Conservation (phyloP, 1,139 yeast genomes). For the Barnettozyma hawaiiensis region DNA sequence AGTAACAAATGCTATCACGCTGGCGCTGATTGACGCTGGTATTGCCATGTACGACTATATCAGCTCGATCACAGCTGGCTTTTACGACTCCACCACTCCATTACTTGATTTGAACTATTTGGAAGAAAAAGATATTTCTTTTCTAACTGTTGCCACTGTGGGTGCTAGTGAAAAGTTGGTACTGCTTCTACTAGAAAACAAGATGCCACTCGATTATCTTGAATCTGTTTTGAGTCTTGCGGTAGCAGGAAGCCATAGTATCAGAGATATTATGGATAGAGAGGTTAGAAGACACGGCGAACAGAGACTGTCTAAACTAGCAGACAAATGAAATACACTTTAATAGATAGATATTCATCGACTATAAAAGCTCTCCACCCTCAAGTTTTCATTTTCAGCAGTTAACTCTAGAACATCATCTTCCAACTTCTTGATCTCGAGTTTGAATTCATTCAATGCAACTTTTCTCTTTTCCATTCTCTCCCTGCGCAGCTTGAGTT, state of each 20-base stretch:
- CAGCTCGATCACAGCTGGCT: constrained; percentile 73
- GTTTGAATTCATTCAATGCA: constrained; percentile 24
- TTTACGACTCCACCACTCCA: constrained; percentile 67
- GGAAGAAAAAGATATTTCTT: constrained; percentile 81
- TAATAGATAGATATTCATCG: background rate
- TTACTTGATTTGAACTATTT: constrained; percentile 74
- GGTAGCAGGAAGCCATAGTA: constrained; percentile 80
- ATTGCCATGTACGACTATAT: constrained; percentile 91
- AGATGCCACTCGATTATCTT: constrained; percentile 75
- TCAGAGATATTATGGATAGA: constrained; percentile 80
- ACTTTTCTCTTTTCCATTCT: constrained; percentile 27
- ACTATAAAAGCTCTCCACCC: constrained; percentile 7
- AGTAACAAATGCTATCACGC: constrained; percentile 80
- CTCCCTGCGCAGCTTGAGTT: constrained; percentile 26
- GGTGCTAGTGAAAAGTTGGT: constrained; percentile 80
- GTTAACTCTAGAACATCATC: constrained; percentile 12
- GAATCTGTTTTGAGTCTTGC: constrained; percentile 79
- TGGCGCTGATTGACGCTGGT: constrained; percentile 93
- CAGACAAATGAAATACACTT: constrained; percentile 14
- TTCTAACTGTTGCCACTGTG: constrained; percentile 75
- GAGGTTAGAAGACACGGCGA: constrained; percentile 73
- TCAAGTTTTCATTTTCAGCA: constrained; percentile 8
- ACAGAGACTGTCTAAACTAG: constrained; percentile 32
- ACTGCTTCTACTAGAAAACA: constrained; percentile 69
- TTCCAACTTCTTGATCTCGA: constrained; percentile 24